Evolutionary conservation across 176 grass and related monocot species (phyloP).

Genomic region (Aegilops longissima): DNA sequence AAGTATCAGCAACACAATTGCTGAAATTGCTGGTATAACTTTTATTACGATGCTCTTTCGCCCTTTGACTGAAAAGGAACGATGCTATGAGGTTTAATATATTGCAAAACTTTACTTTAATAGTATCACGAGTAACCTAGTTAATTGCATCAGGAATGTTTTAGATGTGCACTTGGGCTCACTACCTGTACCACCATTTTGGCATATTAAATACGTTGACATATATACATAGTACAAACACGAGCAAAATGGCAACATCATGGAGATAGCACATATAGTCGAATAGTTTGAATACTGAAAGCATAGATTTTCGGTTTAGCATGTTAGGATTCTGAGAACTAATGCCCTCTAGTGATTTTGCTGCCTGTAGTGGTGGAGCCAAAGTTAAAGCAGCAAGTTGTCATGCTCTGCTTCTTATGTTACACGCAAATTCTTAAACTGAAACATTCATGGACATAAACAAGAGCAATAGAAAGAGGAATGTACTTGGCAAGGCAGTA

Average conservation of each 20-base stretch:
- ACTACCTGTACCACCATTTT: neutral
- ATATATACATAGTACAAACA: neutral
- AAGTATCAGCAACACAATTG: neutral
- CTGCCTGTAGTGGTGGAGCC: neutral
- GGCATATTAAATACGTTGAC: neutral
- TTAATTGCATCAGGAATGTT: conserved; percentile 1
- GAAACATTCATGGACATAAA: neutral
- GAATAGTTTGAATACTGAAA: neutral
- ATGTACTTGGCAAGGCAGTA: conserved; percentile 2
- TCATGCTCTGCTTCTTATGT: too few species aligned
- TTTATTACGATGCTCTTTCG: neutral
- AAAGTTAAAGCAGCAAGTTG: neutral
- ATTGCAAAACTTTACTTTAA: neutral
- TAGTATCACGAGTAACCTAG: neutral
- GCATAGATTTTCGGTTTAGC: neutral
- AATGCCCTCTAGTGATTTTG: neutral
- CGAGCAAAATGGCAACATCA: neutral
- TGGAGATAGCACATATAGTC: neutral
- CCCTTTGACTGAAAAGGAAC: conserved; percentile 5
- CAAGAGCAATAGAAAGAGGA: neutral
- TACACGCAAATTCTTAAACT: neutral
- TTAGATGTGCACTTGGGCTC: neutral
- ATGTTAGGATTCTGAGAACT: neutral
- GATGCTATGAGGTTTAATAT: neutral
- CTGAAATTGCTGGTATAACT: conserved; percentile 12